Conservation (phyloP, 2,329 filamentous ascomycete species). For the Penicillium sp. region DNA sequence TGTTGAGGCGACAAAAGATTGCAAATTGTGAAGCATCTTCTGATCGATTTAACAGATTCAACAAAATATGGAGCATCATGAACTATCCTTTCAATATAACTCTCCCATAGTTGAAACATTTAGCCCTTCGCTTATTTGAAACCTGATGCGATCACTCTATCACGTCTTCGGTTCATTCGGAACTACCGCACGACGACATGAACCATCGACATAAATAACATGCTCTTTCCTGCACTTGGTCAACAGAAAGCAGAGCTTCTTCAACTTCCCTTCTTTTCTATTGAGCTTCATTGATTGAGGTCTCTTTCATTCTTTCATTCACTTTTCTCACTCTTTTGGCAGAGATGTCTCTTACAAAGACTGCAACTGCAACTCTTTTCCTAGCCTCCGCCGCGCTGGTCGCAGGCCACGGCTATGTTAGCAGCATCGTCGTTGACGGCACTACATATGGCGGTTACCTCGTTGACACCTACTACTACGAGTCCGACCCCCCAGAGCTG, state of each 20-base stretch:
- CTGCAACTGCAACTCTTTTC: slow-evolving; percentile 23
- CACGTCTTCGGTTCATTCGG: not conserved
- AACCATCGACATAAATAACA: not conserved
- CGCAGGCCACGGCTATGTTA: slow-evolving; percentile 38
- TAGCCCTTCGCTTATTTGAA: not conserved
- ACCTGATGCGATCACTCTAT: not conserved
- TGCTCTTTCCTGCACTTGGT: not conserved
- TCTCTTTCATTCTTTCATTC: slow-evolving; percentile 2
- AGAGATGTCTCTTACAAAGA: slow-evolving; percentile 28
- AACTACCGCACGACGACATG: not conserved
- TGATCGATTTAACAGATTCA: not conserved
- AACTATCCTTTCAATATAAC: not conserved
- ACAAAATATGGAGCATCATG: not conserved
- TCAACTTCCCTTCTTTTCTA: not conserved
- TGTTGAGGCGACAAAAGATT: not conserved
- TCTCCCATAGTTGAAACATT: not conserved
- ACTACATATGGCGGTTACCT: slow-evolving; percentile 43
- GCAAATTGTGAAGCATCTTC: not conserved
- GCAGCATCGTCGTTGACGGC: slow-evolving; percentile 30
- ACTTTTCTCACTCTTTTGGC: not conserved
- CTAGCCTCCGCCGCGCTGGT: slow-evolving; percentile 33
- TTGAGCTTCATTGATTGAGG: slow-evolving; percentile 6
- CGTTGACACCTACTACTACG: slow-evolving; percentile 33
- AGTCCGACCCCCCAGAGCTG: slow-evolving; percentile 37
- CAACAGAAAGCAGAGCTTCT: not conserved